Percentiles rank a stretch among this genome's conserved stretches.
Conservation (phyloP, 163 green algal genomes). For the Scenedesmus sp. region DNA sequence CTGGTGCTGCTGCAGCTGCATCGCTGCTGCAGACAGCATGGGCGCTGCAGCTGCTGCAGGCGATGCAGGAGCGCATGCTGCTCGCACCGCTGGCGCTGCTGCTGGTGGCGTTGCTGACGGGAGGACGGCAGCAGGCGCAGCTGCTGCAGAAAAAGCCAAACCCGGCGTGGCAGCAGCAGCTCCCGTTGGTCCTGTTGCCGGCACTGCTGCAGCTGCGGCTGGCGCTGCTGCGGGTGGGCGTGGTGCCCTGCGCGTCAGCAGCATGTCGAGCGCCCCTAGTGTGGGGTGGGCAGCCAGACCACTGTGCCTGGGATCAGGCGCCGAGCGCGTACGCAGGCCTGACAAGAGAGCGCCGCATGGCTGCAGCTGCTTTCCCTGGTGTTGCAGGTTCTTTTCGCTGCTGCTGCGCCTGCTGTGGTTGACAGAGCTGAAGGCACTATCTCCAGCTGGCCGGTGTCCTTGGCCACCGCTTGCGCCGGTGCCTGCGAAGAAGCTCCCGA, state of each 20-base stretch:
- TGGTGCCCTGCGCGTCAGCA: neutral
- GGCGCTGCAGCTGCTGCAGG: neutral
- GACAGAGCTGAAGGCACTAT: neutral
- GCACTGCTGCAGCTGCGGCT: slow-evolving; percentile 27
- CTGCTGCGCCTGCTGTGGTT: slow-evolving; percentile 5
- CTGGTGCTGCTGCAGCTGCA: slow-evolving; percentile 9
- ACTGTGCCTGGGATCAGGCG: neutral
- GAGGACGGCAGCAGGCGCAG: neutral
- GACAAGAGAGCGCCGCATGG: neutral
- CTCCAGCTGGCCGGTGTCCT: neutral
- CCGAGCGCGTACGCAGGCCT: neutral
- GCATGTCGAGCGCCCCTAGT: neutral
- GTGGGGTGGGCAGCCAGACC: neutral
- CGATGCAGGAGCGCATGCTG: neutral
- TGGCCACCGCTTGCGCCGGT: neutral
- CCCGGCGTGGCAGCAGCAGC: too few relatives aligned
- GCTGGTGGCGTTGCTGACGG: neutral
- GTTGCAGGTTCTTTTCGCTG: neutral
- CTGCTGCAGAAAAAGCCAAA: neutral
- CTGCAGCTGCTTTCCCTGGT: neutral
- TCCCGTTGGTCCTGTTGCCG: neutral
- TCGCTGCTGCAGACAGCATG: neutral
- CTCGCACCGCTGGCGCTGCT: neutral
- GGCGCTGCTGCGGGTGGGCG: neutral
- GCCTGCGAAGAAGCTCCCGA: neutral